Conservation (phyloP, 805 yeast species). For the Candida boidinii region DNA sequence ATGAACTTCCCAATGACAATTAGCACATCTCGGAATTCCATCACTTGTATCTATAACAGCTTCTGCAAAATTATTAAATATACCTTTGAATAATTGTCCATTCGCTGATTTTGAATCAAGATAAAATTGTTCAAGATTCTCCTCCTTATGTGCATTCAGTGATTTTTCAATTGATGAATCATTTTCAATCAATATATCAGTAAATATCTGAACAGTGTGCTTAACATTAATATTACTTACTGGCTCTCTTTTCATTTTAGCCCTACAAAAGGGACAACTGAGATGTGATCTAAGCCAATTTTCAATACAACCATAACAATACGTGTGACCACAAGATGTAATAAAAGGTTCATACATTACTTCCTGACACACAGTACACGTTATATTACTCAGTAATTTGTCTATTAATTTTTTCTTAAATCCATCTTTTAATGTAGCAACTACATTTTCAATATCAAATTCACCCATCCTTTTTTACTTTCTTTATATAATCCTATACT, state of each 20-base stretch:
- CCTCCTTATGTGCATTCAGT: conserved; percentile 20
- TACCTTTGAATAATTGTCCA: conserved; percentile 38
- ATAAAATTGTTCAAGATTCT: conserved; percentile 26
- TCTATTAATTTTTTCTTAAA: background rate
- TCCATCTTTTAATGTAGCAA: too few species aligned
- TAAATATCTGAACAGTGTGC: conserved; percentile 32
- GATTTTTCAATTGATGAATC: conserved; percentile 11
- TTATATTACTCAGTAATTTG: conserved; percentile 12
- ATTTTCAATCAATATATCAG: conserved; percentile 27
- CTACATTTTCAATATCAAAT: too few species aligned
- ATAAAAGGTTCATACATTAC: conserved; percentile 54
- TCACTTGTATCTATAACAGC: conserved; percentile 56
- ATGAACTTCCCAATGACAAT: conserved; percentile 75
- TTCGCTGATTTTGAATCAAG: conserved; percentile 24
- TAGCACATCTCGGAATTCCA: conserved; percentile 67
- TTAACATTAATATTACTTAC: conserved; percentile 43
- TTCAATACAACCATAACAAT: conserved; percentile 58
- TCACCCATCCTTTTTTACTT: too few species aligned
- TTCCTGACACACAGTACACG: conserved; percentile 65
- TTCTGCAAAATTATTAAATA: conserved; percentile 38
- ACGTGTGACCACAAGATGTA: conserved; percentile 65
- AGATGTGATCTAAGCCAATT: conserved; percentile 52
- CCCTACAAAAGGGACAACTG: conserved; percentile 66
- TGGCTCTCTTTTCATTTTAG: conserved; percentile 39
- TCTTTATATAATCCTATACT: too few species aligned